A percentile compares a stretch with the other conserved stretches of the same genome.
These are phyloP conservation scores for Xerocomellus dryophilus DNA, from an alignment of 768 basidiomycete genomes.

Conservation along the genomic window DNA sequence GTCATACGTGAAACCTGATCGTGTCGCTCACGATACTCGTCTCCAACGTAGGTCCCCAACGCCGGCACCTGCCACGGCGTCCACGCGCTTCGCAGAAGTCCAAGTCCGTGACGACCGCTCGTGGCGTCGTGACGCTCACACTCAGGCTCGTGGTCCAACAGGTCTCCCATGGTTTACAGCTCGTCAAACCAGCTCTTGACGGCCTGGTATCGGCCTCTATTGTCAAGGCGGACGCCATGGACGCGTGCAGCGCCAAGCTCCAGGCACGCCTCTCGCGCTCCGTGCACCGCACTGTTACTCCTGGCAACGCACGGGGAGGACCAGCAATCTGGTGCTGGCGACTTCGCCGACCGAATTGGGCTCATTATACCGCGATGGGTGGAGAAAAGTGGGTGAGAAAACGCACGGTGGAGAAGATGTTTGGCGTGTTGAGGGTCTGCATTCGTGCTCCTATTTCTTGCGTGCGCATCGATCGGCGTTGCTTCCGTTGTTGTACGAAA, in stretches of 20 bases:
- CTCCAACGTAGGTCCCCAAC: too few species aligned
- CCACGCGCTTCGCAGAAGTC: too few species aligned
- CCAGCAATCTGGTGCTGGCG: conserved; percentile 35
- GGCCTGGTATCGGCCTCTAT: too few species aligned
- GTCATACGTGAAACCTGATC: neutral
- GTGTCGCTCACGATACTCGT: too few species aligned
- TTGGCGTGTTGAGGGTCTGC: conserved; percentile 1
- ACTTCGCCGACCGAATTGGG: conserved; percentile 35
- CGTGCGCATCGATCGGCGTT: conserved; percentile 8
- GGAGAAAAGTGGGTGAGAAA: conserved; percentile 37
- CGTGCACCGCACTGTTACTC: conserved; percentile 35
- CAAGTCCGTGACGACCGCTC: too few species aligned
- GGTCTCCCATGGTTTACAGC: too few species aligned
- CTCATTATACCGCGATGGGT: conserved; percentile 35
- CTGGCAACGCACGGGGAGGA: conserved; percentile 39
- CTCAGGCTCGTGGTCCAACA: too few species aligned
- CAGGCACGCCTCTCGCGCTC: conserved; percentile 18
- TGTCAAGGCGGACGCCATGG: too few species aligned
- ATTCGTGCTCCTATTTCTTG: neutral
- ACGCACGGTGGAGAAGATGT: conserved; percentile 1
- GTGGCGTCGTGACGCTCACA: too few species aligned
- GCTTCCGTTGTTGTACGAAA: neutral
- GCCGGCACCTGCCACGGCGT: too few species aligned
- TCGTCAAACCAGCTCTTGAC: too few species aligned
- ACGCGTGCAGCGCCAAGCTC: conserved; percentile 16